phyloP scores from a whole-genome alignment of 2,329 filamentous ascomycete genomes.

The Penicillium nordicum region DNA sequence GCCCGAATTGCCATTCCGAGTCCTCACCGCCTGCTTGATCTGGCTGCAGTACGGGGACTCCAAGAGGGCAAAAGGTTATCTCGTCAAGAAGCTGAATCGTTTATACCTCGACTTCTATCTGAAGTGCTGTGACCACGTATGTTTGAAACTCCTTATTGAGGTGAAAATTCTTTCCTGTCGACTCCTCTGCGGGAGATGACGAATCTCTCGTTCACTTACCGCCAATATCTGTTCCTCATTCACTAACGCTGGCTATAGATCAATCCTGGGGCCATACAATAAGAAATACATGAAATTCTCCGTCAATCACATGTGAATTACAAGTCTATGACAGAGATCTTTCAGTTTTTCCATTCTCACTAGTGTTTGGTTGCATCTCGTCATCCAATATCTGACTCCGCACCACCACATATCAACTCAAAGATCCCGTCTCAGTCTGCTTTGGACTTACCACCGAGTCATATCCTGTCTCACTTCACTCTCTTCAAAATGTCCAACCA shows the following conservation, averaged over 20 bases:
- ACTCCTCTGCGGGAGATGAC: not conserved
- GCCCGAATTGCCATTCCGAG: not conserved
- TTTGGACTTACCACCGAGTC: not conserved
- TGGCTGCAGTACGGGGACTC: not conserved
- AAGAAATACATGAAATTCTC: not conserved
- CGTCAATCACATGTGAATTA: not conserved
- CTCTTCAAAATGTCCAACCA: constrained; percentile 12
- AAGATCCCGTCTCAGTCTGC: not conserved
- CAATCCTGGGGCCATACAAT: not conserved
- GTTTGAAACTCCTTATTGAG: not conserved
- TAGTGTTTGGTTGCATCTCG: not conserved
- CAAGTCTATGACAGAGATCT: not conserved
- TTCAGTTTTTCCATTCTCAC: not conserved
- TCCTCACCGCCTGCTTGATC: not conserved
- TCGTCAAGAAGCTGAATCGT: not conserved
- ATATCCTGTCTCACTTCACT: no score
- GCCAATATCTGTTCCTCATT: not conserved
- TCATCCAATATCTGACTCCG: not conserved
- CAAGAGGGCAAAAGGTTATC: not conserved
- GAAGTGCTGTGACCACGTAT: not conserved
- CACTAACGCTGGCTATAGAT: constrained; percentile 2
- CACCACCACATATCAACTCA: not conserved
- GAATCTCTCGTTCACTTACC: not conserved
- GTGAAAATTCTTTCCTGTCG: not conserved
- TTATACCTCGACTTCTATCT: not conserved